Base-by-base conservation (phyloP, 345 rosid species). In the Reutealis trisperma region DNA sequence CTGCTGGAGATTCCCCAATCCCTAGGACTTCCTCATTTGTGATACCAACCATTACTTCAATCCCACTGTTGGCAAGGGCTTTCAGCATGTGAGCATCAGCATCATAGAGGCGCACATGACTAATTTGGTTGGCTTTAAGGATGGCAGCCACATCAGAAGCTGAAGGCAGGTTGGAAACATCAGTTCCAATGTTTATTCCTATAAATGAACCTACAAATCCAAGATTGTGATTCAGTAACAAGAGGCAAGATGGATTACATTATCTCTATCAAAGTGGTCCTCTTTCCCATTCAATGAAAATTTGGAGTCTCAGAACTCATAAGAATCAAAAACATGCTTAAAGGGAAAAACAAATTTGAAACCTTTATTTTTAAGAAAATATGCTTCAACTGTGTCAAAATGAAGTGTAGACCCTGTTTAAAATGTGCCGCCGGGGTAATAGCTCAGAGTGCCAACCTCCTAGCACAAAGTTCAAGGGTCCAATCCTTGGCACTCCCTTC, bases 121-220 rank as follows among this genome's bases (percentile, higher is more conserved):
- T 89, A 63, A 96, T 94, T 77, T 88, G 85, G 34, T 80, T 83
- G 51, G 87, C 83, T 85, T 86, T 86, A 62, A 96, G 88, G 42
- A 89, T 82, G 1, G 83, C 47, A 57, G 89, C 94, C 5, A 90
- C 70, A 45, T 91, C 90, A 27, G 91, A 78, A 77, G 97, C 89
- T n/a, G 94, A 73, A 24, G 98, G 97, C 88, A 92, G 74, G 74
- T 80, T 83, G 63, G 95, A 86, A 67, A 92, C 89, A 80, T 87
- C 94, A 6, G 98, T 91, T 15, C 99, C 99, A 4, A 93, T 87
- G 90, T 95, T 92, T 77, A 95, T 77, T 2, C 99, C 99, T 19
- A 93, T 71, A 84, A 78, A 95, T 72, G 96, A 93, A 78, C 96
- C 99, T 96, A 74, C 49, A 63, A 16, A 54, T 60, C 71, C 65